Percentiles rank a stretch among this genome's conserved stretches.
Evolutionary conservation across 495 filamentous ascomycete species (phyloP).

Genomic region (Darksidea phi): DNA sequence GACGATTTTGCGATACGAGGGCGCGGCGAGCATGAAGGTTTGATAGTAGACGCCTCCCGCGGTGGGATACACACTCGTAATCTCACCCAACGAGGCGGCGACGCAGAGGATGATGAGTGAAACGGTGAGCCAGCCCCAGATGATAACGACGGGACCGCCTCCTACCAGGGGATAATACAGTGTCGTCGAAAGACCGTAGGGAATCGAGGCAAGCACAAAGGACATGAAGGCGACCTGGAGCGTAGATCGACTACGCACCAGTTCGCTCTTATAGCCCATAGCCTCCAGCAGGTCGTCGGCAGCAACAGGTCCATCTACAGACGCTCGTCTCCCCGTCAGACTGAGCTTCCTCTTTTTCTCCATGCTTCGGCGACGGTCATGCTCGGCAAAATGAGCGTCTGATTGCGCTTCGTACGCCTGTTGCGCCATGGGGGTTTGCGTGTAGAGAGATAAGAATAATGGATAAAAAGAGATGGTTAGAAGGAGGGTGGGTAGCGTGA

Average conservation of each 20-base stretch:
- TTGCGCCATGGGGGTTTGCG: slow-evolving; percentile 5
- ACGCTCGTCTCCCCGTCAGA: slow-evolving; percentile 2
- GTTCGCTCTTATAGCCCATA: slow-evolving; percentile 55
- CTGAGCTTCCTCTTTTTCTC: slow-evolving; percentile 27
- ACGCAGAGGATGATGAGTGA: slow-evolving; percentile 55
- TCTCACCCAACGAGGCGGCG: slow-evolving; percentile 58
- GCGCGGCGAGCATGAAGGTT: slow-evolving; percentile 54
- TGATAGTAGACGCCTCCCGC: slow-evolving; percentile 58
- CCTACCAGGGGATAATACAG: slow-evolving; percentile 37
- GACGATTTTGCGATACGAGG: slow-evolving; percentile 41
- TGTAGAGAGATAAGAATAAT: background rate
- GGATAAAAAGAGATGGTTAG: background rate
- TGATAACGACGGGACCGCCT: slow-evolving; percentile 57
- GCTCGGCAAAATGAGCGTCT: slow-evolving; percentile 16
- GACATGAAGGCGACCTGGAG: slow-evolving; percentile 60
- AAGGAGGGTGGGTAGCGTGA: background rate
- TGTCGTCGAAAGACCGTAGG: slow-evolving; percentile 38
- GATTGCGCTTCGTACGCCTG: slow-evolving; percentile 18
- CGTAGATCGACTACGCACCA: slow-evolving; percentile 53
- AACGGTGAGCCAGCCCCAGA: slow-evolving; percentile 62
- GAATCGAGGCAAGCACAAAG: slow-evolving; percentile 48
- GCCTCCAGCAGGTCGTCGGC: slow-evolving; percentile 53
- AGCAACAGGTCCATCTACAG: slow-evolving; percentile 19
- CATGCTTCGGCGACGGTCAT: slow-evolving; percentile 14
- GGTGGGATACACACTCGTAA: slow-evolving; percentile 57